phyloP scores from a whole-genome alignment of 2,329 filamentous ascomycete species.

The Apiospora sp. region DNA sequence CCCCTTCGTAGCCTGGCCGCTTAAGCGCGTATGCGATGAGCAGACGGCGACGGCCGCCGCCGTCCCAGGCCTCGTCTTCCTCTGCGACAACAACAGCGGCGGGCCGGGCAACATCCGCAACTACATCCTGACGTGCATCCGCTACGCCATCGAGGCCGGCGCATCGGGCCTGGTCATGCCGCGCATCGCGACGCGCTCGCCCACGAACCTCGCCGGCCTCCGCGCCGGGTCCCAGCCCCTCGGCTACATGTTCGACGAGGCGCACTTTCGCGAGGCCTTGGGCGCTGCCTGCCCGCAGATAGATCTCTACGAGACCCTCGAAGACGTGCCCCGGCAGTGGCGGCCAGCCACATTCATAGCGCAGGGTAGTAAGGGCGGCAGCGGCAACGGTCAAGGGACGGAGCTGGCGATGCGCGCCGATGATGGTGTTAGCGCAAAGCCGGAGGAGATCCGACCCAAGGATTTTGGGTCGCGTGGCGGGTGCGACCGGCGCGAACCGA shows the following conservation, averaged over 20 bases:
- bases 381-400: background rate
- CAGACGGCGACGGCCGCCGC: constrained; percentile 34
- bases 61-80: constrained; percentile 51
- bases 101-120: constrained; percentile 59
- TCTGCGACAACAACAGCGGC: constrained; percentile 59
- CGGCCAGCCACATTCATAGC: background rate
- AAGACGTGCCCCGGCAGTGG: constrained; percentile 41
- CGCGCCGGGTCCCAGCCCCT: constrained; percentile 47
- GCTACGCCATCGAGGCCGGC: constrained; percentile 56
- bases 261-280: constrained; percentile 50
- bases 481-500: constrained; percentile 48
- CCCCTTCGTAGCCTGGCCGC: constrained; percentile 53
- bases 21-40: constrained; percentile 52
- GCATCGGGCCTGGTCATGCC: constrained; percentile 53
- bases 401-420: background rate
- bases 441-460: constrained; percentile 48
- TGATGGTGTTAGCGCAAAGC: background rate
- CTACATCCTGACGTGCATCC: constrained; percentile 57
- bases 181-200: constrained; percentile 49
- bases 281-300: constrained; percentile 49
- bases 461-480: constrained; percentile 44
- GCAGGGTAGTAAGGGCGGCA: background rate
- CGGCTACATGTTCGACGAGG: constrained; percentile 54
- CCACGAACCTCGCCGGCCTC: constrained; percentile 46
- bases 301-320: constrained; percentile 44